These are phyloP conservation scores for Lodderomyces pseudojiufengensis DNA, from an alignment of 1,139 yeast genomes.

Conservation along the genomic window DNA sequence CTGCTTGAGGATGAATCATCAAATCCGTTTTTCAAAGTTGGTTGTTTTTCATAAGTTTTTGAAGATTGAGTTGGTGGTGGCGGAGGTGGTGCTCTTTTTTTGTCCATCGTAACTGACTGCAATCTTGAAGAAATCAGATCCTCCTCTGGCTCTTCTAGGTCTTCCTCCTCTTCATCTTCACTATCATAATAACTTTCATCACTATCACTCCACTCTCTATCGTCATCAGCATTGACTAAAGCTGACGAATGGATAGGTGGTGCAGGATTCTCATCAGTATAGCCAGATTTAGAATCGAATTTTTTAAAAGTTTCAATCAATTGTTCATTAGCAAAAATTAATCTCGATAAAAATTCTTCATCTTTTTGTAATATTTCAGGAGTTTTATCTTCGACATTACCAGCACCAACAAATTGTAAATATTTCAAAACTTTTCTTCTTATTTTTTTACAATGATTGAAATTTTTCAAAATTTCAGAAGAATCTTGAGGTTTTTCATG, in stretches of 20 bases:
- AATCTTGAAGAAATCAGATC: constrained; percentile 19
- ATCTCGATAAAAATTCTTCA: constrained; percentile 81
- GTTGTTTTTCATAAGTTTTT: neutral
- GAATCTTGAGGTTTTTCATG: constrained; percentile 62
- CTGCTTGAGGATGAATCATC: neutral
- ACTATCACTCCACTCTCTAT: constrained; percentile 18
- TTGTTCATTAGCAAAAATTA: constrained; percentile 86
- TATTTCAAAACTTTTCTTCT: constrained; percentile 78
- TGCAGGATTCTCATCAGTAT: constrained; percentile 33
- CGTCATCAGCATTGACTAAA: constrained; percentile 28
- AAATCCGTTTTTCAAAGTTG: constrained; percentile 14
- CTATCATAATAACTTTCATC: constrained; percentile 45
- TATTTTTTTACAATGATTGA: constrained; percentile 70
- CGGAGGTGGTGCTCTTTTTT: constrained; percentile 31
- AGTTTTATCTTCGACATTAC: constrained; percentile 30
- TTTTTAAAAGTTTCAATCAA: constrained; percentile 67
- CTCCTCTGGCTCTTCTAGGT: constrained; percentile 10
- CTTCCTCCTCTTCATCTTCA: constrained; percentile 18
- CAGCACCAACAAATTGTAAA: constrained; percentile 72
- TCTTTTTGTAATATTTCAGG: constrained; percentile 35
- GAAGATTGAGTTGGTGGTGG: constrained; percentile 27
- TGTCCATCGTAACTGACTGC: constrained; percentile 14
- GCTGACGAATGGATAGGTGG: too few relatives aligned
- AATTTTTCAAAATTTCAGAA: constrained; percentile 53
- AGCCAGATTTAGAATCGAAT: constrained; percentile 53